phyloP scores from a whole-genome alignment of 768 basidiomycete species.

The Hortiboletus flavorubellus region DNA sequence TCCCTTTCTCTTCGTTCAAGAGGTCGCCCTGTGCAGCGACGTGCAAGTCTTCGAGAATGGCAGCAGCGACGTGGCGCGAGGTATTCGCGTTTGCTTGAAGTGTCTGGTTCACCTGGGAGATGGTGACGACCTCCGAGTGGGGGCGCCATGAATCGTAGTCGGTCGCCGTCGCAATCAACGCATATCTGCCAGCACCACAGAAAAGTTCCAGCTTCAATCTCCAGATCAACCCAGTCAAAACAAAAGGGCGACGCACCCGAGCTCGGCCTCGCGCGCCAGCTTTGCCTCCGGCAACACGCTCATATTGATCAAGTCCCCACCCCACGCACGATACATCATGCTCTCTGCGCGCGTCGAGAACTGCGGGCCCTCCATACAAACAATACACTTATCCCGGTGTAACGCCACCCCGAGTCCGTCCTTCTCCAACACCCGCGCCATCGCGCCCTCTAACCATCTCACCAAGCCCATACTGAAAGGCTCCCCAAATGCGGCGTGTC shows the following conservation, averaged over 20 bases:
- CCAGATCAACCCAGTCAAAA: background rate
- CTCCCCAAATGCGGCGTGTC: constrained; percentile 92
- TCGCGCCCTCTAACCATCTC: constrained; percentile 60
- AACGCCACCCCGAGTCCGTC: constrained; percentile 62
- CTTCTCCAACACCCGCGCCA: constrained; percentile 58
- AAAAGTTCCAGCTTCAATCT: background rate
- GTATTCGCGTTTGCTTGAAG: constrained; percentile 85
- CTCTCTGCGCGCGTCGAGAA: constrained; percentile 99
- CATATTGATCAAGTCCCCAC: constrained; percentile 96
- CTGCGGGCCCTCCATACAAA: constrained; percentile 97
- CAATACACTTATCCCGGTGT: constrained; percentile 79
- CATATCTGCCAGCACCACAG: constrained; percentile 58
- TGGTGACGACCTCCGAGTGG: constrained; percentile 77
- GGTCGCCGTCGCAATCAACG: constrained; percentile 84
- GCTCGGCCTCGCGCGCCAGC: constrained; percentile 90
- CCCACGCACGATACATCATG: constrained; percentile 89
- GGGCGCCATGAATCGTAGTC: constrained; percentile 97
- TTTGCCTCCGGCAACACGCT: constrained; percentile 97
- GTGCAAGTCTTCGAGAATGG: constrained; percentile 69
- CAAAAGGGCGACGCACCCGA: constrained; percentile 51
- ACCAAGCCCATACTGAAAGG: constrained; percentile 72
- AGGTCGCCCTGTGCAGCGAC: constrained; percentile 52
- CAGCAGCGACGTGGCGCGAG: constrained; percentile 69
- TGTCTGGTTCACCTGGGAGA: constrained; percentile 87
- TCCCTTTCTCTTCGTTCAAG: constrained; percentile 67